Base-by-base conservation (phyloP, 371 early-diverging fungal species). In the Mortierella sp. region DNA sequence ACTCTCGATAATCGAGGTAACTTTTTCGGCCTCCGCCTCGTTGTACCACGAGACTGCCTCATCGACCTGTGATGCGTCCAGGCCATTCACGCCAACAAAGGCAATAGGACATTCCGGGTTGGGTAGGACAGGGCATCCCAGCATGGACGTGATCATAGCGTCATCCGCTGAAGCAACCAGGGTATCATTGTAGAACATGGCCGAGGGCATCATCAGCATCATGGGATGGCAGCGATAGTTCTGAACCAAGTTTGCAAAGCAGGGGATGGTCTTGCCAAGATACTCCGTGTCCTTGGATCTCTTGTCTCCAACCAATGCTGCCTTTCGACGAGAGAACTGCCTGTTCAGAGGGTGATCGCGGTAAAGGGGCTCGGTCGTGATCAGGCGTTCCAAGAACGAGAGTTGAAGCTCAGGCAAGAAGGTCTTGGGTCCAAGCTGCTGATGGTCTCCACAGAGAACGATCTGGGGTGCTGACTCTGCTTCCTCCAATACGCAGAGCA, bases 1-100 rank as follows among this genome's bases (percentile, higher is more conserved):
- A 45, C 75, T 47, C 42, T 79, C 78, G 16, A 87, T 77, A 14
- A 84, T 52, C 13, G 76, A 70, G 10, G 72, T 80, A 2, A 90
- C 88, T 38, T 80, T 73, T 24, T 84, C 83, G 0, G 87, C 81
- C 75, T 91, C 91, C 3, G 76, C 81, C 6, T 79, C 70, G 72
- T 91, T 91, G 76, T 82, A 89, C 91, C 91, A 89, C 6, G 88
- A 89, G 47, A 86, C 78, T n/a, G 88, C 88, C 28, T 84, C 88
- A 6, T 76, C 79, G n/a, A 84, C 44, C 5, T 81, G 76, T 4
- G 85, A 84, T 7, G 79, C 72, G 58, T 91, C 91, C 44, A 75
- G 50, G 38, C 90, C 91, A 31, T 82, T 82, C 50, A 91, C 88
- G 0, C 88, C 89, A 26, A 81, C 70, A 84, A 91, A 89, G 21